A percentile compares a stretch with the other conserved stretches of the same genome.
Evolutionary conservation across 129 eudicot species (phyloP).

Genomic region (Chrysanthemum makinoi): DNA sequence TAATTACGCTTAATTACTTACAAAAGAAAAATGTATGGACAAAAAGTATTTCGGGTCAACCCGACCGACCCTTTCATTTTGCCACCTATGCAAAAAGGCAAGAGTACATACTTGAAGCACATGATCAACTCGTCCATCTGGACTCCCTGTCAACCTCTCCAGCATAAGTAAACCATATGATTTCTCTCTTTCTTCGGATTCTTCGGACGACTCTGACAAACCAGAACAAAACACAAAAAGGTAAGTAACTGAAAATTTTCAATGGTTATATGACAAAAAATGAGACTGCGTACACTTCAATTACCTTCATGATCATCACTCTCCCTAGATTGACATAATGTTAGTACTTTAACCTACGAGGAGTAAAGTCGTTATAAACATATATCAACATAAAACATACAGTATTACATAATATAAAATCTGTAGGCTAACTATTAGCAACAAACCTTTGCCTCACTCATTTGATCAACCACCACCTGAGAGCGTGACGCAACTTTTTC

Average conservation of each 20-base stretch:
- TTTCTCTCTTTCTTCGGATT: constrained; percentile 47
- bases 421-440: constrained; percentile 7
- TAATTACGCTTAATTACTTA: no score
- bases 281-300: neutral
- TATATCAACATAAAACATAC: neutral
- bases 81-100: neutral
- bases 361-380: neutral
- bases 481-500: constrained; percentile 67
- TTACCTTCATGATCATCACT: constrained; percentile 63
- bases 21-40: no score
- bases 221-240: constrained; percentile 19
- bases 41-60: no score
- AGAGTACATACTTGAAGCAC: constrained; percentile 72
- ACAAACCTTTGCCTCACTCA: constrained; percentile 54
- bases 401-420: neutral
- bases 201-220: constrained; percentile 51
- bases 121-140: constrained; percentile 78
- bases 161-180: constrained; percentile 85
- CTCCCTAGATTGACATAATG: constrained; percentile 64
- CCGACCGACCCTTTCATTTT: no score
- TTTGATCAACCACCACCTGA: constrained; percentile 47
- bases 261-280: neutral
- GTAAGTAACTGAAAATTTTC: constrained; percentile 1
- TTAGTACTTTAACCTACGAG: constrained; percentile 69
- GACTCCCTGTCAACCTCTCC: constrained; percentile 78